These are phyloP conservation scores for Gryganskiella cystojenkinii DNA, from an alignment of 192 early-diverging fungal species.

Conservation along the genomic window DNA sequence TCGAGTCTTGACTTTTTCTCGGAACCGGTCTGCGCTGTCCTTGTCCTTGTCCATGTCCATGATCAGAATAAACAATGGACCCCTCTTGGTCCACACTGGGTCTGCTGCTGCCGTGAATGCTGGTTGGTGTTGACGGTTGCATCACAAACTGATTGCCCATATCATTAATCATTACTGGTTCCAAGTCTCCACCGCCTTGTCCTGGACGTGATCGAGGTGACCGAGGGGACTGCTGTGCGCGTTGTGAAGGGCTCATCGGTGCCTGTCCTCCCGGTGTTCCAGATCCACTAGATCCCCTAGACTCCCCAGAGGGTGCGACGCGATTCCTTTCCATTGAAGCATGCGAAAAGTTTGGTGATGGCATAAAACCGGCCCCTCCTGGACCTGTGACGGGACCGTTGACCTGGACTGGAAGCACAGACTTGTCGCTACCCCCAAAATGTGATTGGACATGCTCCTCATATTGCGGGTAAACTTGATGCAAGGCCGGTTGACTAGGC, in stretches of 20 bases:
- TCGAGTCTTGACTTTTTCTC: conserved; percentile 14
- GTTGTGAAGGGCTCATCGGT: conserved; percentile 25
- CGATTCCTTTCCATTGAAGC: background rate
- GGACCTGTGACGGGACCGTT: background rate
- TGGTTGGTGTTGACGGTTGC: background rate
- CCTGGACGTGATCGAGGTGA: conserved; percentile 15
- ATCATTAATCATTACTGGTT: conserved; percentile 14
- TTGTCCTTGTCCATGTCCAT: too few relatives aligned
- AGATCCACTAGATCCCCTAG: too few relatives aligned
- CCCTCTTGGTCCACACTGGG: conserved; percentile 15
- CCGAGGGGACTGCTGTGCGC: background rate
- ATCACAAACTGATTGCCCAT: conserved; percentile 46
- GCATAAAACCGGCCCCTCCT: background rate
- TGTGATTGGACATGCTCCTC: conserved; percentile 35
- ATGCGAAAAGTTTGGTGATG: background rate
- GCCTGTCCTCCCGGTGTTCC: background rate
- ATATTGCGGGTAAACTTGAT: conserved; percentile 24
- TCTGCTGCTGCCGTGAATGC: background rate
- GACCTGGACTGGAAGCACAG: background rate
- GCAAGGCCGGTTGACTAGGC: background rate
- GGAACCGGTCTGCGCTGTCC: background rate
- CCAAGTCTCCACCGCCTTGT: background rate
- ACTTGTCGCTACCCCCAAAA: conserved; percentile 13
- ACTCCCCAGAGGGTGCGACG: conserved; percentile 1
- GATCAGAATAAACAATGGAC: conserved; percentile 12